Conservation (phyloP, 2,329 filamentous ascomycete species). For the Lachnellula arida region DNA sequence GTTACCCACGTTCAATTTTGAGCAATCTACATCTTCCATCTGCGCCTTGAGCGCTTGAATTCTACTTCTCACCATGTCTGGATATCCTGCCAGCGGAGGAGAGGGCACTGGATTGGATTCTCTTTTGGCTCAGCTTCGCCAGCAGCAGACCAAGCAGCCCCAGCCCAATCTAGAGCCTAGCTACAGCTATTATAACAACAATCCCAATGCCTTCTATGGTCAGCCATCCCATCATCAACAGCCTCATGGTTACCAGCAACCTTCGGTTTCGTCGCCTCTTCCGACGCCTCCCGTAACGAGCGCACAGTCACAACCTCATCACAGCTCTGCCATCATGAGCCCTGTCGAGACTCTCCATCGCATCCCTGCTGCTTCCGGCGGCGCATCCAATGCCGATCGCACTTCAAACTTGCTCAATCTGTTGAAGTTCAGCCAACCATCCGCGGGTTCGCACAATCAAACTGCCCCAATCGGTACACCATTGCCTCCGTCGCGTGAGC, state of each 20-base stretch:
- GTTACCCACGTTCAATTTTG: constrained; percentile 19
- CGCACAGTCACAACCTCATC: constrained; percentile 44
- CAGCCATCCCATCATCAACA: constrained; percentile 23
- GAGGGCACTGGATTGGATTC: constrained; percentile 30
- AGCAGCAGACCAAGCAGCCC: constrained; percentile 25
- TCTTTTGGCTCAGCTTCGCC: constrained; percentile 33
- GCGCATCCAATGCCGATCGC: constrained; percentile 40
- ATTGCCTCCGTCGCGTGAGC: constrained; percentile 26
- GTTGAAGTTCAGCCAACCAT: constrained; percentile 56
- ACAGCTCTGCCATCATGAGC: constrained; percentile 54
- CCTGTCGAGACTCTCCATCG: constrained; percentile 41
- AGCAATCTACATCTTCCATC: constrained; percentile 24
- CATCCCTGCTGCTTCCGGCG: constrained; percentile 31
- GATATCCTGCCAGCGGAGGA: constrained; percentile 28
- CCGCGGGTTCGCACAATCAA: constrained; percentile 25
- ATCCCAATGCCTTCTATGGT: constrained; percentile 24
- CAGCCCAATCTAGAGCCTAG: constrained; percentile 27
- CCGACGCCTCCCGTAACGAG: constrained; percentile 50
- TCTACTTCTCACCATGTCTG: constrained; percentile 29
- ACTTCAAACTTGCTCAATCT: constrained; percentile 58
- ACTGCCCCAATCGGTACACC: constrained; percentile 28
- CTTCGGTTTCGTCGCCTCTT: constrained; percentile 53
- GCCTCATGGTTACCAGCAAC: constrained; percentile 44
- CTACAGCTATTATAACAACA: constrained; percentile 28
- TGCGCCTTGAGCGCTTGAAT: constrained; percentile 30